phyloP scores from a whole-genome alignment of 2,329 filamentous ascomycete genomes.

The Stagonosporopsis chrysanthemi region DNA sequence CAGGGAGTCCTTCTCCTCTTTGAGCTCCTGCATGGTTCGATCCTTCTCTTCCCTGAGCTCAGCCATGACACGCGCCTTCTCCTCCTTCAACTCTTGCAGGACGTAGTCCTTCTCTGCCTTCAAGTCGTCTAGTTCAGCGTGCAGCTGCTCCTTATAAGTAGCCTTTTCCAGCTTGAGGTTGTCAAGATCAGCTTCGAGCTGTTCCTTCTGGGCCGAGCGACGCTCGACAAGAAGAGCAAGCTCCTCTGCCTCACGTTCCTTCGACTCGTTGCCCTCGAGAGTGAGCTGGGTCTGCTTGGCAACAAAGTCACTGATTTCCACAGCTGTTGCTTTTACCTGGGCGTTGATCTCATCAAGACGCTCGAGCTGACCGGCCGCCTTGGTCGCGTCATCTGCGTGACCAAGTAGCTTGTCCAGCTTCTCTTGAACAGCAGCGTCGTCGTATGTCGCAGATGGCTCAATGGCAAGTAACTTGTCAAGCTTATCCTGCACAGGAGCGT shows the following conservation, averaged over 20 bases:
- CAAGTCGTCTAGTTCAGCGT: constrained; percentile 56
- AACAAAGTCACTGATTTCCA: constrained; percentile 84
- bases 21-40: constrained; percentile 43
- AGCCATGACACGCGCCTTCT: constrained; percentile 52
- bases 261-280: constrained; percentile 77
- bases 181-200: constrained; percentile 58
- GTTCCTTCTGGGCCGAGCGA: constrained; percentile 70
- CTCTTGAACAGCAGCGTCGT: constrained; percentile 67
- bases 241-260: constrained; percentile 80
- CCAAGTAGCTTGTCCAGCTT: constrained; percentile 64
- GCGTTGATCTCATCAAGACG: constrained; percentile 88
- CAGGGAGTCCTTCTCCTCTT: constrained; percentile 56
- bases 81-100: constrained; percentile 46
- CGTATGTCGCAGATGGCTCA: constrained; percentile 52
- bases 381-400: constrained; percentile 66
- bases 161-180: constrained; percentile 59
- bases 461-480: constrained; percentile 63
- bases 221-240: constrained; percentile 82
- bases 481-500: constrained; percentile 65
- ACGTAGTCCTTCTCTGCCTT: constrained; percentile 54
- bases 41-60: constrained; percentile 48
- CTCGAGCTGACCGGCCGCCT: constrained; percentile 77
- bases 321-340: constrained; percentile 83
- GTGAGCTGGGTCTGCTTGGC: constrained; percentile 77
- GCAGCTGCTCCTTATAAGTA: constrained; percentile 68